Percentiles rank a stretch among this genome's conserved stretches.
phyloP scores from a whole-genome alignment of 352 stramenopile genomes.

The Phytophthora litchii region DNA sequence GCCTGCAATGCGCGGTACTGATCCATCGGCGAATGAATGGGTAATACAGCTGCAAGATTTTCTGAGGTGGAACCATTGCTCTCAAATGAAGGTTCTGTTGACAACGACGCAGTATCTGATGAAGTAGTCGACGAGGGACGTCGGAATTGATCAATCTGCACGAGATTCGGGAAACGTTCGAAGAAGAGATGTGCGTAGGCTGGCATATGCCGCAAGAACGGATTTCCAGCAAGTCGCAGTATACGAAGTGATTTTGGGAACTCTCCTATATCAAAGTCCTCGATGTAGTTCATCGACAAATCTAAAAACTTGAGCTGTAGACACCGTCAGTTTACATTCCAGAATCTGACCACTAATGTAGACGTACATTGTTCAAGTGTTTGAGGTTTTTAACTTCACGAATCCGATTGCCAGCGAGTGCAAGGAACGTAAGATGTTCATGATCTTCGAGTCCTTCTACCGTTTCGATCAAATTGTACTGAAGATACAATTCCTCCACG shows the following conservation, averaged over 20 bases:
- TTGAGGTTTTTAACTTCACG: constrained; percentile 61
- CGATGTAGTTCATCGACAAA: constrained; percentile 76
- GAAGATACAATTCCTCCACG: constrained; percentile 76
- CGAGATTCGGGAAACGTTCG: constrained; percentile 60
- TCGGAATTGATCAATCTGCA: constrained; percentile 63
- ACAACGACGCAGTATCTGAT: constrained; percentile 9
- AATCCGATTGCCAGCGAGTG: constrained; percentile 71
- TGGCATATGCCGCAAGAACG: constrained; percentile 61
- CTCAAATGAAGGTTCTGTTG: constrained; percentile 17
- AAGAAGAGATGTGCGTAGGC: constrained; percentile 67
- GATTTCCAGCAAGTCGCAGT: constrained; percentile 59
- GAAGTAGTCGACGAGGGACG: constrained; percentile 26
- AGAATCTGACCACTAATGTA: not conserved
- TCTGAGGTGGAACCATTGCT: constrained; percentile 20
- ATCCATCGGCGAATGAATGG: constrained; percentile 37
- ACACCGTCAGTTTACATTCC: not conserved
- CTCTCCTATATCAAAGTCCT: constrained; percentile 65
- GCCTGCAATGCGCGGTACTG: constrained; percentile 41
- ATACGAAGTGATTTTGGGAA: constrained; percentile 64
- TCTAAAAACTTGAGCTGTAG: constrained; percentile 78
- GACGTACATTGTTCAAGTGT: constrained; percentile 58
- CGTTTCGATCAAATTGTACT: constrained; percentile 71
- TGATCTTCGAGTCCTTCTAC: constrained; percentile 76
- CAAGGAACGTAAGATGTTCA: constrained; percentile 59
- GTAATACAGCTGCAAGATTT: constrained; percentile 4